Base-by-base conservation (phyloP, 768 basidiomycete genomes). In the Naganishia vaughanmartiniae region DNA sequence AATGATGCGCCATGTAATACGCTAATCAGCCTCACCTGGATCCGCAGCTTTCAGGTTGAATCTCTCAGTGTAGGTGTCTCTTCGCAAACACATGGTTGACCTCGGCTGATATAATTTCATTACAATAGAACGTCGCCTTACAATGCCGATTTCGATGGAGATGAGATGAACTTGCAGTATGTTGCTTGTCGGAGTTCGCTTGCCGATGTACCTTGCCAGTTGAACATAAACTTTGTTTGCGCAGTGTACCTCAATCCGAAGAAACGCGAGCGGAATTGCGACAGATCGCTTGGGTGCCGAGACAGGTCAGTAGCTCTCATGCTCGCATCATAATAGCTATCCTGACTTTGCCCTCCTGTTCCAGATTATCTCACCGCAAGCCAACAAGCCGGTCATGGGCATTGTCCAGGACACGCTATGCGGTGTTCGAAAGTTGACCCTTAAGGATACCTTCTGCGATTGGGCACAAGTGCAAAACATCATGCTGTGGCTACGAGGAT, bases 111-210 rank as follows among this genome's bases (percentile, higher is more conserved):
- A 74, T 69, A 71, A 65, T 28, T 55, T n/a, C 10, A 46, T 48
- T 51, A 11, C 24, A n/a, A 15, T 66, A 91, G 89, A 67, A 97
- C 93, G 14, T 92, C 95, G 45, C 96, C 96, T 0, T 98, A 99
- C 83, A 98, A 99, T 77, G 96, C 96, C 79, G 96, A 99, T 83
- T 99, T 98, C 83, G 96, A 98, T 78, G 96, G 96, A 75, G 96
- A 98, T 78, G 96, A 99, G 81, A 99, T 98, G 96, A 98, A 99
- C 83, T 91, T 98, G 90, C 96, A 98, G 93, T 95, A 86, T 58
- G 91, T 89, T 67, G 36, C 56, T 9, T 17, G 30, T 51, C 53
- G 14, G 30, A 15, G 48, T 11, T 10, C 33, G 36, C 0, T 31
- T 60, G n/a, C 24, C 34, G 36, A 24, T 56, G 53, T 51, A 42